Percentiles rank a stretch among this genome's conserved stretches.
Conservation (phyloP, 2,329 filamentous ascomycete genomes). For the Penicillium griseofulvum region DNA sequence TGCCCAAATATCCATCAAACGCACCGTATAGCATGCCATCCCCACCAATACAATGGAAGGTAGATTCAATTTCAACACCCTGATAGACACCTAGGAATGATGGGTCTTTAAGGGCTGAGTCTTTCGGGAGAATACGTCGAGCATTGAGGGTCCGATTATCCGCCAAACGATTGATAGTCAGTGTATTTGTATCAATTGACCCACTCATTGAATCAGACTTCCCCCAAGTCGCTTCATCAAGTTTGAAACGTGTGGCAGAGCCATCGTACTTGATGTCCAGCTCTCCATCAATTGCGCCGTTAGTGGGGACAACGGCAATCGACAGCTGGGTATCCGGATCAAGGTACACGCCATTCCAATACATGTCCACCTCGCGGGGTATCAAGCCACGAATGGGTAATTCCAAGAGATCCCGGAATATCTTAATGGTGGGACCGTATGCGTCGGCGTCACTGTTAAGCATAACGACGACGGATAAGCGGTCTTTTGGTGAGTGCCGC, state of each 20-base stretch:
- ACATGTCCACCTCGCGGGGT: conserved; percentile 10
- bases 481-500: conserved; percentile 34
- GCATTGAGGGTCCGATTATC: conserved; percentile 33
- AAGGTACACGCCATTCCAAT: conserved; percentile 41
- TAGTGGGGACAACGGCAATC: conserved; percentile 22
- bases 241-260: conserved; percentile 22
- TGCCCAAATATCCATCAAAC: conserved; percentile 45
- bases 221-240: conserved; percentile 9
- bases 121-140: conserved; percentile 17
- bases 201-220: conserved; percentile 26
- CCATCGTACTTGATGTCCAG: conserved; percentile 33
- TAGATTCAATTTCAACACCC: conserved; percentile 39
- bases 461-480: conserved; percentile 42
- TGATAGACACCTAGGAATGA: conserved; percentile 33
- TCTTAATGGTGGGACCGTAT: conserved; percentile 24
- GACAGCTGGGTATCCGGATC: conserved; percentile 38
- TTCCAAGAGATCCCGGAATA: conserved; percentile 34
- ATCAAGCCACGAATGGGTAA: conserved; percentile 12
- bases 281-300: conserved; percentile 26
- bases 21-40: conserved; percentile 43
- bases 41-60: conserved; percentile 35
- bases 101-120: conserved; percentile 7
- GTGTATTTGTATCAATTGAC: conserved; percentile 30
- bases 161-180: conserved; percentile 25
- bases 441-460: conserved; percentile 42